A percentile compares a stretch with the other conserved stretches of the same genome.
These are phyloP conservation scores for Scheffersomyces illinoinensis DNA, from an alignment of 1,139 yeast genomes.

Conservation along the genomic window DNA sequence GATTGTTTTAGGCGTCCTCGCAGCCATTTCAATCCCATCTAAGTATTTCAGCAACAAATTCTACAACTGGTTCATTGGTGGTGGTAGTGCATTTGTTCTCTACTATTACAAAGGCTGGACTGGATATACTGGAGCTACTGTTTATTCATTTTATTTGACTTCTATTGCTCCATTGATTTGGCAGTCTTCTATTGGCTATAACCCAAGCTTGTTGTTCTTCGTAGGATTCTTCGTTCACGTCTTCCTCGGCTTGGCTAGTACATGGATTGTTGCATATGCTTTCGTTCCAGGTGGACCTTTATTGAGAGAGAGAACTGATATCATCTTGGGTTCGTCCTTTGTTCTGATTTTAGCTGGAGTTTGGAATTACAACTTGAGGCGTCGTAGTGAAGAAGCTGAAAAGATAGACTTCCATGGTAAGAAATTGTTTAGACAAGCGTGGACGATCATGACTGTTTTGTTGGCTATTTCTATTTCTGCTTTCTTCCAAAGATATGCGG, in stretches of 20 bases:
- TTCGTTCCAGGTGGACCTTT: conserved; percentile 94
- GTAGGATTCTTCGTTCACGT: conserved; percentile 58
- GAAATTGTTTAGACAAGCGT: conserved; percentile 24
- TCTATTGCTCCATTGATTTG: conserved; percentile 66
- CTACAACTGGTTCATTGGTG: conserved; percentile 42
- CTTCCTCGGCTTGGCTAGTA: conserved; percentile 71
- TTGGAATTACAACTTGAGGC: conserved; percentile 32
- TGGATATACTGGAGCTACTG: conserved; percentile 79
- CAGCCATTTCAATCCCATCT: conserved; percentile 16
- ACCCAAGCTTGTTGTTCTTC: conserved; percentile 60
- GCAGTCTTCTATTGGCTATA: conserved; percentile 55
- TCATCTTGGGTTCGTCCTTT: conserved; percentile 51
- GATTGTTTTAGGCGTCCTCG: conserved; percentile 55
- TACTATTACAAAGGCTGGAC: conserved; percentile 67
- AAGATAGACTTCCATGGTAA: conserved; percentile 21
- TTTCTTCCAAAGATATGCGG: conserved; percentile 61
- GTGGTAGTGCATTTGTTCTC: conserved; percentile 50
- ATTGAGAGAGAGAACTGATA: conserved; percentile 84
- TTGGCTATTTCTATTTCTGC: conserved; percentile 35
- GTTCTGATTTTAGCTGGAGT: conserved; percentile 49
- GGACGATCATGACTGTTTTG: conserved; percentile 27
- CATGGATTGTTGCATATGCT: conserved; percentile 98
- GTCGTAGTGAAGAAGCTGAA: conserved; percentile 19
- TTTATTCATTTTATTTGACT: conserved; percentile 62
- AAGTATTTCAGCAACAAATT: conserved; percentile 24